These are phyloP conservation scores for Russula compacta DNA, from an alignment of 768 basidiomycete species.

Conservation along the genomic window DNA sequence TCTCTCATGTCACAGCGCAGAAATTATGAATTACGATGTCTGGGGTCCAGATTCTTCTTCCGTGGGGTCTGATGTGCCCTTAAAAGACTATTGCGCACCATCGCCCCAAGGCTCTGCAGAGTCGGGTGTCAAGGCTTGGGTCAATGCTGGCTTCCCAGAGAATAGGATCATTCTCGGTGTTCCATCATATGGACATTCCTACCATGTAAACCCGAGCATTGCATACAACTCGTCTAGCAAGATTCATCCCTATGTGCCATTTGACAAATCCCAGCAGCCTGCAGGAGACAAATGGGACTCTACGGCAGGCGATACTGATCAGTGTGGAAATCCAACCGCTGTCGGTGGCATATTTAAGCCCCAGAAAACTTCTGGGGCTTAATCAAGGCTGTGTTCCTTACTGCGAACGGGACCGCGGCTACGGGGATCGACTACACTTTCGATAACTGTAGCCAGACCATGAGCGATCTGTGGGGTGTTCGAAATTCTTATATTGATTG, in stretches of 20 bases:
- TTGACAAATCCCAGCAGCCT: conserved; percentile 16
- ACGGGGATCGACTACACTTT: conserved; percentile 39
- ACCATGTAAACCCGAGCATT: conserved; percentile 29
- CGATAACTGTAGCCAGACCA: conserved; percentile 30
- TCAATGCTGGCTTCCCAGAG: conserved; percentile 67
- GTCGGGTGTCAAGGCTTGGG: conserved; percentile 72
- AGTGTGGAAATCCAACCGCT: conserved; percentile 45
- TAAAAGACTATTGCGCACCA: conserved; percentile 67
- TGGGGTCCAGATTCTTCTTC: conserved; percentile 43
- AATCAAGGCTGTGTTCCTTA: conserved; percentile 44
- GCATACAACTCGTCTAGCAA: conserved; percentile 28
- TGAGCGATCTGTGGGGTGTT: neutral
- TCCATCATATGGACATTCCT: conserved; percentile 76
- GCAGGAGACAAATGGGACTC: conserved; percentile 42
- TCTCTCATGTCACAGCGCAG: neutral
- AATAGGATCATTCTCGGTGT: conserved; percentile 75
- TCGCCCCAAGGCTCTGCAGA: conserved; percentile 62
- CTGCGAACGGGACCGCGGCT: conserved; percentile 33
- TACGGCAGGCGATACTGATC: conserved; percentile 35
- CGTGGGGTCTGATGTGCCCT: conserved; percentile 80
- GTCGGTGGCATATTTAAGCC: conserved; percentile 46
- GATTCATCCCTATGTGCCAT: conserved; percentile 12
- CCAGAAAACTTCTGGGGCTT: conserved; percentile 56
- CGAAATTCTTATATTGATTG: neutral
- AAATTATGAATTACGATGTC: conserved; percentile 65